Conservation (phyloP, 116 monocot species). For the Dioscorea cayenensis region DNA sequence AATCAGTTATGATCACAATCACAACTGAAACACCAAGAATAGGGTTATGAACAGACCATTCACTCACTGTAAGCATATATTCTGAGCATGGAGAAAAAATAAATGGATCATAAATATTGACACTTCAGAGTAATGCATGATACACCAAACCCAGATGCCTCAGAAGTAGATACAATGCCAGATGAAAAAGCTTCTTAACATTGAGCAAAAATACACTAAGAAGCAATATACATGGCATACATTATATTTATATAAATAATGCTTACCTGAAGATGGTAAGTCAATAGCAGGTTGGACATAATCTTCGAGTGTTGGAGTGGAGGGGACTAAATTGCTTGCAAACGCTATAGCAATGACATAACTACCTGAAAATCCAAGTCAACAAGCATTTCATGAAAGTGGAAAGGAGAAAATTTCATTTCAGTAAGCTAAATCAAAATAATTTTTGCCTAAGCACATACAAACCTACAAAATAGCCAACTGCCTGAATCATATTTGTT, state of each 20-base stretch:
- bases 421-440: background rate
- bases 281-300: slow-evolving; percentile 43
- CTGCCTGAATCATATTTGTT: slow-evolving; percentile 75
- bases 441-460: background rate
- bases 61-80: background rate
- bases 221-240: background rate
- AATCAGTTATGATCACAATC: background rate
- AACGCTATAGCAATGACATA: slow-evolving; percentile 65
- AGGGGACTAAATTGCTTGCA: slow-evolving; percentile 17
- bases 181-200: background rate
- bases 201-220: background rate
- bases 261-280: slow-evolving; percentile 43
- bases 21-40: background rate
- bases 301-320: slow-evolving; percentile 43
- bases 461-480: slow-evolving; percentile 81
- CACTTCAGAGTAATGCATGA: background rate
- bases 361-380: slow-evolving; percentile 40
- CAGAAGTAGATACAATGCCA: background rate
- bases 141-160: background rate
- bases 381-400: slow-evolving; percentile 3
- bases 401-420: background rate
- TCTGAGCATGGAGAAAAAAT: background rate
- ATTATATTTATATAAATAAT: background rate
- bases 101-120: background rate
- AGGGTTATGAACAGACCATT: background rate